Evolutionary conservation across 2,329 filamentous ascomycete genomes (phyloP), one percentile per base, ranked within the genome.

Genomic region (Colletotrichum sp.): DNA sequence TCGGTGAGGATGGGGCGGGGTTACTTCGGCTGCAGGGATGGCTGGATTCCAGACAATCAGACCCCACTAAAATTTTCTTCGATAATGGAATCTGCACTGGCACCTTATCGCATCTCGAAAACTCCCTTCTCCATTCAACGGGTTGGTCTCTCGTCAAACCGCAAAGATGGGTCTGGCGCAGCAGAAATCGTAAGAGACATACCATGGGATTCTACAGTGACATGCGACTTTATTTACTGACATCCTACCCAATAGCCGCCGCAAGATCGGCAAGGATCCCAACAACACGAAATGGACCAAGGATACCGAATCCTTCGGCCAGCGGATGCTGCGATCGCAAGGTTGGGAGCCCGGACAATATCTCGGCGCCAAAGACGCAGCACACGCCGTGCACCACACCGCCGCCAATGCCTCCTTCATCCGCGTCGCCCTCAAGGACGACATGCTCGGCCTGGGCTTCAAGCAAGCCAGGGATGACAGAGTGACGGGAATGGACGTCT

Each of bases 261-360:
- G 89, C 64, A 98, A 96, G 87, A 93, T 99, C 82, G 94, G 94
- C 79, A 90, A 94, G 83, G 97, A 99, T 86, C 97, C 97, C 9
- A 98, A 99, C 87, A 99, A 99, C 85, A 98, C 95, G 64, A 92
- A 92, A 89, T 99, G 97, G 97, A 93, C 94, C 72, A 93, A 93
- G 81, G 94, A 96, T 83, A 95, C 94, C 78, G 91, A 90, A 72
- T 93, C 92, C 70, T 99, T 97, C 84, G 97, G 97, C 80, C 96
- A 98, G 84, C 95, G 93, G 82, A 96, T 99, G 79, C 92, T 99
- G 82, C 92, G 93, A 66, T 90, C 94, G 18, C 96, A 98, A 81
- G 97, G 97, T 78, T 99, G 97, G 97, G 91, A 93, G 77, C 95
- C 96, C 0, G 97, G 97, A 44, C 90, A 94, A 79, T 95, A 92